A percentile compares a stretch with the other conserved stretches of the same genome.
Evolutionary conservation across 495 filamentous ascomycete species (phyloP).

Genomic region (Aspergillus sclerotioniger): DNA sequence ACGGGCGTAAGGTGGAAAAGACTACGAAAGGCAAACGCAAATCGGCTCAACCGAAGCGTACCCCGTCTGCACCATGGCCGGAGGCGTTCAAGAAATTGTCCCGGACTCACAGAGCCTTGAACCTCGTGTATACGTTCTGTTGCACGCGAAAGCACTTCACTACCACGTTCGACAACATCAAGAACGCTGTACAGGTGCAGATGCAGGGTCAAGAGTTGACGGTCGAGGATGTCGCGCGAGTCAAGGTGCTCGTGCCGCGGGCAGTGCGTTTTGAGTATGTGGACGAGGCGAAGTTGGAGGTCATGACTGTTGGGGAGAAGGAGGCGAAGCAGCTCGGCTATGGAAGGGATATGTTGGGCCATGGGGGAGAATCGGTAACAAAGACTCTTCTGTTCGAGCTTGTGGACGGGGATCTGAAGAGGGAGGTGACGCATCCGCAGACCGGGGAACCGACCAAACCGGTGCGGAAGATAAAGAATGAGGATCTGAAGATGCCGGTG

Average conservation of each 20-base stretch:
- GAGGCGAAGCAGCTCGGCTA: conserved; percentile 20
- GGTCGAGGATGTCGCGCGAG: conserved; percentile 75
- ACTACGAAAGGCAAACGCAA: conserved; percentile 6
- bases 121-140: conserved; percentile 91
- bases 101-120: conserved; percentile 79
- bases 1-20: background rate
- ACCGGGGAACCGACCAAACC: conserved; percentile 69
- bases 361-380: conserved; percentile 37
- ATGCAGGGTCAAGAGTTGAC: conserved; percentile 59
- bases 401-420: conserved; percentile 84
- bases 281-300: conserved; percentile 73
- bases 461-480: conserved; percentile 61
- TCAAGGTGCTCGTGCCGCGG: conserved; percentile 72
- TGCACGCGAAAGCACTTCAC: conserved; percentile 87
- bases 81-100: conserved; percentile 67
- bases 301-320: conserved; percentile 67
- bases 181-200: conserved; percentile 78
- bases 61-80: conserved; percentile 64
- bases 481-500: conserved; percentile 90
- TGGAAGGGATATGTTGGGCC: conserved; percentile 25
- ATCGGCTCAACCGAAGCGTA: conserved; percentile 18
- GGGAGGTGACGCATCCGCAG: conserved; percentile 66
- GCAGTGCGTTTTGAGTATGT: conserved; percentile 85
- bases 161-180: conserved; percentile 88
- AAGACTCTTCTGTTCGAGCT: conserved; percentile 90